Evolutionary conservation across 306 rosid genomes (phyloP).

Genomic region (Trifolium dubium): DNA sequence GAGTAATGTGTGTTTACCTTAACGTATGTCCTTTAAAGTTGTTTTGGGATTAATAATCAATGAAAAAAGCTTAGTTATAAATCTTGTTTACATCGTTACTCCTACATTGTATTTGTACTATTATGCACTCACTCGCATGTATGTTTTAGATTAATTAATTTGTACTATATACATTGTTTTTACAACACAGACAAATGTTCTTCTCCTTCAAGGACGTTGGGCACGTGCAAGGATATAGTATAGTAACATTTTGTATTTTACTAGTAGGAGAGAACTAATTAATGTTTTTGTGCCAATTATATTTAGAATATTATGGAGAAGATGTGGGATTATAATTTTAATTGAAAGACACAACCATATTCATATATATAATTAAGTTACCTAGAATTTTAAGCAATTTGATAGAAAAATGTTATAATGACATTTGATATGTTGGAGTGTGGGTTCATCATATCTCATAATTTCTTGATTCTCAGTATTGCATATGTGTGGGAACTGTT

Average conservation of each 20-base stretch:
- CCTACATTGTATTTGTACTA: slow-evolving; percentile 28
- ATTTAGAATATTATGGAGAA: background rate
- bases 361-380: too few relatives aligned
- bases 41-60: slow-evolving; percentile 27
- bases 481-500: background rate
- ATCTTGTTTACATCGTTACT: slow-evolving; percentile 15
- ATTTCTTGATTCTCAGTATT: too few relatives aligned
- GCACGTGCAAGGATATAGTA: slow-evolving; percentile 43
- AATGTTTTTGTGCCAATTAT: background rate
- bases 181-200: slow-evolving; percentile 44
- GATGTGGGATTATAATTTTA: background rate
- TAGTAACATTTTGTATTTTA: slow-evolving; percentile 20
- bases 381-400: too few relatives aligned
- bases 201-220: slow-evolving; percentile 36
- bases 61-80: slow-evolving; percentile 19
- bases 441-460: too few relatives aligned
- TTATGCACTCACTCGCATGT: slow-evolving; percentile 27
- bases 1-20: slow-evolving; percentile 9
- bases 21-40: slow-evolving; percentile 13
- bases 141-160: slow-evolving; percentile 18
- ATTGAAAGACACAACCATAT: too few relatives aligned
- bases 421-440: too few relatives aligned
- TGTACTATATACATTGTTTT: slow-evolving; percentile 36
- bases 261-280: background rate
- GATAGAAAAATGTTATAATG: too few relatives aligned